These are phyloP conservation scores for Acaromyces ingoldii DNA, from an alignment of 1,284 basidiomycete species.

Conservation along the genomic window DNA sequence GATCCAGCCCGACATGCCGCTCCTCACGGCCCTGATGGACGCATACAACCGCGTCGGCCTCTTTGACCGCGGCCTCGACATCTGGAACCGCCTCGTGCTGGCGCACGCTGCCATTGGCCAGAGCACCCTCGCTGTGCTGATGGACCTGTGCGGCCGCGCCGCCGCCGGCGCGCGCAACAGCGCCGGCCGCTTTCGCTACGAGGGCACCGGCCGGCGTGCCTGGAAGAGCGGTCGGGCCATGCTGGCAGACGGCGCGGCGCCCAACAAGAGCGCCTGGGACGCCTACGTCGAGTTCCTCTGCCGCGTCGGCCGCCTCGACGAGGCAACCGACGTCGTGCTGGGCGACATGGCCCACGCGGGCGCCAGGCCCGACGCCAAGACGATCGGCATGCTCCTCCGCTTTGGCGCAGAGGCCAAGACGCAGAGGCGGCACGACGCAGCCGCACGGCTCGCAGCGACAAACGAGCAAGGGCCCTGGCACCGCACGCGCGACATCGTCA, in stretches of 20 bases:
- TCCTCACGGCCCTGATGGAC: constrained; percentile 87
- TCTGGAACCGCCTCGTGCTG: constrained; percentile 70
- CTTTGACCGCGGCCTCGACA: constrained; percentile 65
- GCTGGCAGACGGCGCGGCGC: constrained; percentile 50
- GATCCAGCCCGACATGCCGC: constrained; percentile 61
- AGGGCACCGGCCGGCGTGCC: too few species aligned
- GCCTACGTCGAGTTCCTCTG: constrained; percentile 83
- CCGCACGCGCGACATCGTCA: too few species aligned
- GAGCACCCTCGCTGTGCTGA: constrained; percentile 69
- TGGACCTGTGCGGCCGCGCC: constrained; percentile 76
- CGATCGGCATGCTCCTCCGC: constrained; percentile 50
- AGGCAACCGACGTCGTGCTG: constrained; percentile 66
- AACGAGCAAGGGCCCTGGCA: too few species aligned
- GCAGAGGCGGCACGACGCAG: background rate
- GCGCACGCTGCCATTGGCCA: constrained; percentile 57
- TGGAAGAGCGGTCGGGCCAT: constrained; percentile 52
- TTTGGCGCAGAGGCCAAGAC: constrained; percentile 38
- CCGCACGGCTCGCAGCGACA: too few species aligned
- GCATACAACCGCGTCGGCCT: constrained; percentile 74
- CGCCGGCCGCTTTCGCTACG: too few species aligned
- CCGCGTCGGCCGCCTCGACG: constrained; percentile 63
- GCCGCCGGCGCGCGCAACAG: too few species aligned
- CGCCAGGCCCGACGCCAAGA: constrained; percentile 42
- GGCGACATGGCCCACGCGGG: constrained; percentile 58
- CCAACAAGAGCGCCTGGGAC: constrained; percentile 64